Conservation (phyloP, 1,284 basidiomycete species). For the Rhodotorula mucilaginosa region DNA sequence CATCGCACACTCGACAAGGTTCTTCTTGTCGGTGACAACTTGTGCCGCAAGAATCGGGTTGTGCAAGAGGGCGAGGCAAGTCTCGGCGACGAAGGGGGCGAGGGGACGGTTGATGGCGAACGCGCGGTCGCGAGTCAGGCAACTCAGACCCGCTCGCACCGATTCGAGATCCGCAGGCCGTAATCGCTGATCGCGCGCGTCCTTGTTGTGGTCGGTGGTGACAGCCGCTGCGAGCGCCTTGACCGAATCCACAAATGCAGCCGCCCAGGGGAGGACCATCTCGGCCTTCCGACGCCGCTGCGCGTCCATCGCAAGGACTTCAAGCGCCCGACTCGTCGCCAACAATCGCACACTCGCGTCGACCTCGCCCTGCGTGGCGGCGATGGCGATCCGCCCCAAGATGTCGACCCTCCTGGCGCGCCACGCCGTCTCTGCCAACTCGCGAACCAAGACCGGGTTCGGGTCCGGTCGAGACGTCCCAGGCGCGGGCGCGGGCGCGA, state of each 20-base stretch:
- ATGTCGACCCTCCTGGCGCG: slow-evolving; percentile 19
- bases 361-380: no score
- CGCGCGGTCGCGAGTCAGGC: not conserved
- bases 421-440: slow-evolving; percentile 3
- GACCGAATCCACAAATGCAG: not conserved
- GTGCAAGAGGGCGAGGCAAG: not conserved
- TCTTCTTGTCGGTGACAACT: no score
- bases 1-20: not conserved
- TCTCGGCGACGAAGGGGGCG: not conserved
- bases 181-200: not conserved
- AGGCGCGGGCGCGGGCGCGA: no score
- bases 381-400: not conserved
- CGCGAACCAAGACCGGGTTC: not conserved
- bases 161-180: not conserved
- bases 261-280: not conserved
- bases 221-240: not conserved
- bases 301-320: not conserved
- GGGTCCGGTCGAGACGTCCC: not conserved
- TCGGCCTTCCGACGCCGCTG: not conserved
- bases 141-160: not conserved
- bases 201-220: no score
- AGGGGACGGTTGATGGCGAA: not conserved
- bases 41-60: no score
- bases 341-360: not conserved
- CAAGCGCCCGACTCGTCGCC: not conserved